A percentile compares a stretch with the other conserved stretches of the same genome.
These are phyloP conservation scores for Sapria himalayana DNA, from an alignment of 345 rosid species.

Conservation along the genomic window DNA sequence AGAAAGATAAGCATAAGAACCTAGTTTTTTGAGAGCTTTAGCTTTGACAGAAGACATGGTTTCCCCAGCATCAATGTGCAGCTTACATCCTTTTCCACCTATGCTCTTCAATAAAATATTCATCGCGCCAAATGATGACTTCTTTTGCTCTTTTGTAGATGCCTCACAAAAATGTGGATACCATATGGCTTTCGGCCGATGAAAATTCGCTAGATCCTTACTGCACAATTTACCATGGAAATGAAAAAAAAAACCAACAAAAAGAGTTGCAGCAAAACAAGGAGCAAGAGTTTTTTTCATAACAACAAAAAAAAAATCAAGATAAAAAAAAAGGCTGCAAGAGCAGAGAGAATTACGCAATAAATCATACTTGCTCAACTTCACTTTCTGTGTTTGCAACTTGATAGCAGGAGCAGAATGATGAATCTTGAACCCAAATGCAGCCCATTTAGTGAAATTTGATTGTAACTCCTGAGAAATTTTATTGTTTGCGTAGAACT, in stretches of 20 bases:
- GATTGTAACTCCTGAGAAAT: slow-evolving; percentile 67
- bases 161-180: slow-evolving; percentile 89
- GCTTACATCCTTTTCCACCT: slow-evolving; percentile 93
- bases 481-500: slow-evolving; percentile 75
- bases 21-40: slow-evolving; percentile 90
- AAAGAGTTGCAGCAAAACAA: not conserved
- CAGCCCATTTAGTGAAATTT: slow-evolving; percentile 47
- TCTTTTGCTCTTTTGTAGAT: slow-evolving; percentile 71
- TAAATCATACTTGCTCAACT: slow-evolving; percentile 81
- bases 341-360: slow-evolving; percentile 3
- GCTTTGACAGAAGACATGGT: slow-evolving; percentile 53
- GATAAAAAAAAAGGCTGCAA: not conserved
- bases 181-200: slow-evolving; percentile 89
- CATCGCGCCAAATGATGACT: slow-evolving; percentile 73
- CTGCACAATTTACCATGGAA: no score
- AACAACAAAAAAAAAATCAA: slow-evolving; percentile 5
- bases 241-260: no score
- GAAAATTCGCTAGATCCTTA: slow-evolving; percentile 87
- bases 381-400: slow-evolving; percentile 75
- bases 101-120: slow-evolving; percentile 75
- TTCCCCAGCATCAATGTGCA: slow-evolving; percentile 76
- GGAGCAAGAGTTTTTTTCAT: not conserved
- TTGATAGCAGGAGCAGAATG: slow-evolving; percentile 90
- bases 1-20: slow-evolving; percentile 21
- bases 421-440: slow-evolving; percentile 61